phyloP scores from a whole-genome alignment of 2,329 filamentous ascomycete genomes.

The Pseudocercospora fuligena region DNA sequence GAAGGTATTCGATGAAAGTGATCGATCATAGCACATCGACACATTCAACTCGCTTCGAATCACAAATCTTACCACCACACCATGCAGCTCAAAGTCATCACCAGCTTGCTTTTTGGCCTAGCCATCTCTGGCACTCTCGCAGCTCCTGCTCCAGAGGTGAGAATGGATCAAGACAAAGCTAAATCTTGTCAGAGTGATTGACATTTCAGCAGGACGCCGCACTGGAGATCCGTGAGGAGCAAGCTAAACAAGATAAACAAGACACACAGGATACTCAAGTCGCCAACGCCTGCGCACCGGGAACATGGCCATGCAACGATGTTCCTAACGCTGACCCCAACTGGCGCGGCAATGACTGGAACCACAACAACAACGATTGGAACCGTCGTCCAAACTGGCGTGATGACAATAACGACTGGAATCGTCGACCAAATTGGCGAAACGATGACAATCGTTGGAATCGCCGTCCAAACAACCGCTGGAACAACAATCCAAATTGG shows the following conservation, averaged over 20 bases:
- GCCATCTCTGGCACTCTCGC: not conserved
- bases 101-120: not conserved
- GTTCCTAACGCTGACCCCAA: not conserved
- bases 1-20: not conserved
- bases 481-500: not conserved
- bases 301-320: not conserved
- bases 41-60: not conserved
- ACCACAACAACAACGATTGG: not conserved
- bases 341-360: not conserved
- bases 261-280: not conserved
- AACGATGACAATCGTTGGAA: not conserved
- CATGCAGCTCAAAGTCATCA: slow-evolving; percentile 1
- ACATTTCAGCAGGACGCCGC: not conserved
- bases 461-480: not conserved
- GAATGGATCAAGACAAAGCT: not conserved
- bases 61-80: not conserved
- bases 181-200: not conserved
- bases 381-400: not conserved
- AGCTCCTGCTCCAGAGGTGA: not conserved
- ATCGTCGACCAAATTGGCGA: not conserved
- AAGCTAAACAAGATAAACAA: not conserved
- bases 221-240: not conserved
- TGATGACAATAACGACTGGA: not conserved
- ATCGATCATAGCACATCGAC: not conserved
- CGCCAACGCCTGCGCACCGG: not conserved